Base-by-base conservation (phyloP, 75 land plant genomes). In the Adiantum capillusveneris region DNA sequence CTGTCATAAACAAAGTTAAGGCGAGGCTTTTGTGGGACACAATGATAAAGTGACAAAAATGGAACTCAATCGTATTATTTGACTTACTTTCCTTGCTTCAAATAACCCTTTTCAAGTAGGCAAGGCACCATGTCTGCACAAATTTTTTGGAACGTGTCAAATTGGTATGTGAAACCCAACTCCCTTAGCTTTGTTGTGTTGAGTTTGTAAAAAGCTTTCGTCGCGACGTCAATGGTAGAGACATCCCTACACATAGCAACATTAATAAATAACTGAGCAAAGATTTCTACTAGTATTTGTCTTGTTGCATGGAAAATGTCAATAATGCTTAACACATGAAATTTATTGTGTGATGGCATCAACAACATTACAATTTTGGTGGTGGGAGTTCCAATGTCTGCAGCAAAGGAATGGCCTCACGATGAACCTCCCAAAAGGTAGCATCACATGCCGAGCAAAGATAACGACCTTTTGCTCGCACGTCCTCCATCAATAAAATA, bases 391-490 rank as follows among this genome's bases (percentile, higher is more conserved):
- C 17, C 5, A n/a, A 20, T 20, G 21, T 6, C 14, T 17, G 5
- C 21, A 46, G 14, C 21, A 46, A 14, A n/a, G 5, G 5, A 3
- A 14, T 6, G 17, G 14, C 49, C 6, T 6, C 49, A 20, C 14
- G 2, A 6, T 6, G 3, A 46, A 17, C 17, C 14, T 46, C 21
- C 5, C 12, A 1, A 17, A n/a, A 7, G n/a, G 49, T 7, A 14
- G 49, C 6, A 46, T 54, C 31, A 2, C 18, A 13, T 19, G 57
- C 57, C 5, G 57, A 54, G 25, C 57, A 54, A 2, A 54, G 31
- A 16, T 54, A 54, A 27, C 57, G 28, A 27, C 57, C 57, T 1
- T 29, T 12, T 26, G 57, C 57, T 54, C 31, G 18, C 1, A 3
- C 24, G 22, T 54, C 31, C 31, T 26, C 31, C 31, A 27, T 27